phyloP scores from a whole-genome alignment of 768 basidiomycete genomes.

The Lanmaoa rubissima region DNA sequence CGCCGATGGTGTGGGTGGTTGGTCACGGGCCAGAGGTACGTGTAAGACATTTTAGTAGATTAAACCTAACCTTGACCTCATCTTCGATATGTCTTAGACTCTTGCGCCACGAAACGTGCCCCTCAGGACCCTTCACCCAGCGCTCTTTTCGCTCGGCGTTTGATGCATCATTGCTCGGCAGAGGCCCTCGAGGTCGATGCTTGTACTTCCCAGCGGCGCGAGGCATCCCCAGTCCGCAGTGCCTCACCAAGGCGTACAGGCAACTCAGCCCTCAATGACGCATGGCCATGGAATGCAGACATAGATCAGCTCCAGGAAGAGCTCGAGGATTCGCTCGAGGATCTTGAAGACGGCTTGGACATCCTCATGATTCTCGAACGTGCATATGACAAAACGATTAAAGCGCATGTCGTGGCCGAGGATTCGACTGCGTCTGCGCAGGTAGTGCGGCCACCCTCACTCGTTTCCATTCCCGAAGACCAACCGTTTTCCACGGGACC shows the following conservation, averaged over 20 bases:
- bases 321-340: constrained; percentile 49
- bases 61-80: constrained; percentile 11
- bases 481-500: constrained; percentile 2
- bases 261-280: constrained; percentile 23
- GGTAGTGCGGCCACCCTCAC: constrained; percentile 10
- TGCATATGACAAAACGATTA: constrained; percentile 65
- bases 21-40: constrained; percentile 52
- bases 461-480: constrained; percentile 25
- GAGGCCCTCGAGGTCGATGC: constrained; percentile 37
- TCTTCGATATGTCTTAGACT: constrained; percentile 10
- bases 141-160: constrained; percentile 67
- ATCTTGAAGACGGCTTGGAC: constrained; percentile 68
- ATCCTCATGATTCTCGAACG: constrained; percentile 66
- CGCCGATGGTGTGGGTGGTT: constrained; percentile 94
- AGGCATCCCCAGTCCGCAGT: constrained; percentile 38
- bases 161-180: constrained; percentile 84
- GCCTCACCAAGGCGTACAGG: constrained; percentile 45
- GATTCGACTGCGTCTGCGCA: constrained; percentile 10
- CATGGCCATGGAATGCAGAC: constrained; percentile 32
- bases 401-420: constrained; percentile 50
- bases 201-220: constrained; percentile 14
- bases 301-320: constrained; percentile 45
- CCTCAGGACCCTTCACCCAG: constrained; percentile 41
- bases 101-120: constrained; percentile 30
- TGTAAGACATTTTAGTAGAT: constrained; percentile 20